Base-by-base conservation (phyloP, 2,329 filamentous ascomycete genomes). In the Ophiostoma fasciatum region DNA sequence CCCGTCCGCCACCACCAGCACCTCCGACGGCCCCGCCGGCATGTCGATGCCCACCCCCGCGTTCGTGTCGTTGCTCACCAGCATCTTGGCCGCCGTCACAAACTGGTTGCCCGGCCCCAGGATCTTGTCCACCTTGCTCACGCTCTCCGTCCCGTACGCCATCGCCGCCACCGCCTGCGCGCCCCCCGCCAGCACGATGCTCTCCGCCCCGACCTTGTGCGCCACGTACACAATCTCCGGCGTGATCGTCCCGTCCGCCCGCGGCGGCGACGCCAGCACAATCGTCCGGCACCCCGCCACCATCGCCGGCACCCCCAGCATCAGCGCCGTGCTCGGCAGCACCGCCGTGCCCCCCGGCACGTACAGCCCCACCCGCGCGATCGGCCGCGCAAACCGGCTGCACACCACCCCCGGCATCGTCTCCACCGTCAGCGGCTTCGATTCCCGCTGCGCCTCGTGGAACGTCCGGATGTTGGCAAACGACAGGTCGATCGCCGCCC, bases 111-210 rank as follows among this genome's bases (percentile, higher is more conserved):
- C 90, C 3, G 90, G 90, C 0, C 90, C 90, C 11, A 96, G 74
- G 48, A 98, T 94, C 72, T 98, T 98, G 67, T 98, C 90, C 7
- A 98, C 90, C 64, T 98, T 98, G 57, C 68, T 82, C 34, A 98
- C 75, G 48, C 78, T 88, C 59, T 94, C 81, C 1, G 90, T 98
- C 32, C 90, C 90, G 60, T 98, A 98, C 3, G 90, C 90, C 78
- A 98, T 81, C 32, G 90, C 90, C 15, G 88, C 90, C 26, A 98
- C 78, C 29, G 90, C 90, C 61, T 98, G 90, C 1, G 88, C 90
- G 43, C 90, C 90, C 42, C 90, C 90, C 10, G 90, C 90, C 19
- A 98, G 71, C 5, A 98, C 88, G 48, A 98, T 96, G 52, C 82
- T 84, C 59, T 94, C 83, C 2, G 90, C 90, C 33, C 88, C 88